Conservation (phyloP, 352 stramenopile genomes). For the Pseudoperonospora humuli region DNA sequence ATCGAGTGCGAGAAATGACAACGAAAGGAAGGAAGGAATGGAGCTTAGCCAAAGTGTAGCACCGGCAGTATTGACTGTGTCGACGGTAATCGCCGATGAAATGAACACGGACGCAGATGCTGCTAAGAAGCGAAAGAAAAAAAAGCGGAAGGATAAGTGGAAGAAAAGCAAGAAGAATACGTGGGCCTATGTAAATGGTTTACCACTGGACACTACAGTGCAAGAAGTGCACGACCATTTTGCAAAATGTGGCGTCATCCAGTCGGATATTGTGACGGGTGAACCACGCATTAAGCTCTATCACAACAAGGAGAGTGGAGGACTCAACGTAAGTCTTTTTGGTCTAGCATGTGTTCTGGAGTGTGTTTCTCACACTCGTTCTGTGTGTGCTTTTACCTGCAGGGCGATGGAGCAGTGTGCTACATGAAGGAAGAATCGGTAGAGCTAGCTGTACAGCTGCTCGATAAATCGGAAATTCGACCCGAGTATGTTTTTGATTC, state of each 20-base stretch:
- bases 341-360: neutral
- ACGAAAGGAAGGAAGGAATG: constrained; percentile 31
- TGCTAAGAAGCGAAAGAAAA: constrained; percentile 58
- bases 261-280: constrained; percentile 89
- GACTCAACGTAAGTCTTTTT: constrained; percentile 71
- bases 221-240: constrained; percentile 92
- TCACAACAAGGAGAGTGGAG: constrained; percentile 72
- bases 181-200: constrained; percentile 94
- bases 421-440: constrained; percentile 95
- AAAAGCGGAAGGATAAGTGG: constrained; percentile 75
- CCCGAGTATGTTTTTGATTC: constrained; percentile 52
- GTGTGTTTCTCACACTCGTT: neutral
- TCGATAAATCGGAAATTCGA: constrained; percentile 86
- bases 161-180: constrained; percentile 83
- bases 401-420: constrained; percentile 92
- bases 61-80: neutral
- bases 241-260: constrained; percentile 91
- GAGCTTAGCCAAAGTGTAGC: neutral
- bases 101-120: constrained; percentile 6
- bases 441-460: constrained; percentile 89
- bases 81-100: neutral
- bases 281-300: constrained; percentile 96
- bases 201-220: constrained; percentile 88
- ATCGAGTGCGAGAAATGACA: constrained; percentile 24
- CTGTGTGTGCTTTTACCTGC: neutral